These are phyloP conservation scores for Diaporthe velutina DNA, from an alignment of 2,329 filamentous ascomycete species.

Conservation along the genomic window DNA sequence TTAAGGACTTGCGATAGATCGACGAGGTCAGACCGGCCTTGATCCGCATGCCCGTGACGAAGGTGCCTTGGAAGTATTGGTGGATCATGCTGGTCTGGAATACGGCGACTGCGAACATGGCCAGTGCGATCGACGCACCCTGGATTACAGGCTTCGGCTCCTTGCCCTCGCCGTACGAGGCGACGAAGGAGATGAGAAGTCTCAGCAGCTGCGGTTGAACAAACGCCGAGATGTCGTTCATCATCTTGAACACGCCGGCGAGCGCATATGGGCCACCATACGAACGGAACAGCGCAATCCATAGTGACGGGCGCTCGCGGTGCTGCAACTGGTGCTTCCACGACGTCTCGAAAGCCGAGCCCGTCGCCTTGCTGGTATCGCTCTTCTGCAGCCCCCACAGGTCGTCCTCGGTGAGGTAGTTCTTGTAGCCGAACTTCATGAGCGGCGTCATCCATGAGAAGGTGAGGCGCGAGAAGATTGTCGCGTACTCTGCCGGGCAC, in stretches of 20 bases:
- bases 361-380: constrained; percentile 84
- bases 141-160: constrained; percentile 82
- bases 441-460: constrained; percentile 99
- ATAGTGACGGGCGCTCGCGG: constrained; percentile 81
- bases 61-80: constrained; percentile 96
- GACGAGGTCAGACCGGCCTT: constrained; percentile 90
- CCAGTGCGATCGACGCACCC: constrained; percentile 88
- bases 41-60: constrained; percentile 96
- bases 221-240: constrained; percentile 89
- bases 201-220: constrained; percentile 91
- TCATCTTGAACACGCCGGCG: constrained; percentile 88
- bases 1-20: constrained; percentile 93
- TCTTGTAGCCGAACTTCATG: constrained; percentile 95
- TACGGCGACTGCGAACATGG: constrained; percentile 91
- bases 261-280: constrained; percentile 88
- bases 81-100: constrained; percentile 92
- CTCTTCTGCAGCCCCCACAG: constrained; percentile 89
- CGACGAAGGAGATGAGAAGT: constrained; percentile 85
- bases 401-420: constrained; percentile 93
- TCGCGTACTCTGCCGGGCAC: constrained; percentile 88
- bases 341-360: constrained; percentile 75
- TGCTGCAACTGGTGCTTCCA: constrained; percentile 83
- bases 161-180: constrained; percentile 74
- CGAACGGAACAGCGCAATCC: constrained; percentile 85
- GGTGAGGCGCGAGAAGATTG: constrained; percentile 91